Base-by-base conservation (phyloP, 1,284 basidiomycete genomes). In the Baeospora myosura region DNA sequence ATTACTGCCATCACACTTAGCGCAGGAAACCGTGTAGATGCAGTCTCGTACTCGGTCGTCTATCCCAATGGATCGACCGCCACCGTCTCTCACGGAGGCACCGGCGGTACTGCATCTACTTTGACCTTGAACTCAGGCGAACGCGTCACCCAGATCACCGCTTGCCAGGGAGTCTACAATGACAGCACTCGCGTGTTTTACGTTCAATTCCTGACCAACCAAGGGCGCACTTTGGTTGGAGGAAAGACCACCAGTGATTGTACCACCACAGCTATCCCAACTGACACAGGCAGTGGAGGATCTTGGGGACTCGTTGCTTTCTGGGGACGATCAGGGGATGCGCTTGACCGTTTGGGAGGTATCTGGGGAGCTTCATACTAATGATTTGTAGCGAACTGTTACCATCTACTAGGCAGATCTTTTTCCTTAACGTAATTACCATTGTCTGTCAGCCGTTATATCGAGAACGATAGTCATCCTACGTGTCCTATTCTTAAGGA, bases 251-350 rank as follows among this genome's bases (percentile, higher is more conserved):
- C 64, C 1, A 49, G 46, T 29, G 50, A 57, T 38, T 65, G 63
- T 38, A 43, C 48, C 30, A 57, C 51, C 22, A 50, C 51, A 12
- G 55, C 40, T 17, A 51, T 57, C 5, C 64, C 63, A 3, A 50
- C 49, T 14, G 60, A 59, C 38, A 51, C 53, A 21, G 58, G 57
- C 3, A 52, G 48, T n/a, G 49, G 52, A 14, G 56, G 55, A 22
- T 40, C 47, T 7, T 64, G 61, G 58, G 60, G 60, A 14, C 48
- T 64, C 3, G 58, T 62, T 4, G 59, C 53, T 8, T 61, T 63
- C 44, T 63, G 56, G 55, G 64, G 64, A 6, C 50, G 60, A 22
- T 49, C 49, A n/a, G 62, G 58, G 24, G 53, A 63, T 40, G 63
- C 61, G 47, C 50, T 65, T 25, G 62, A 64, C 45, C 55, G 58